Conservation (phyloP, 2,329 filamentous ascomycete species). For the Rachicladosporium sp. region DNA sequence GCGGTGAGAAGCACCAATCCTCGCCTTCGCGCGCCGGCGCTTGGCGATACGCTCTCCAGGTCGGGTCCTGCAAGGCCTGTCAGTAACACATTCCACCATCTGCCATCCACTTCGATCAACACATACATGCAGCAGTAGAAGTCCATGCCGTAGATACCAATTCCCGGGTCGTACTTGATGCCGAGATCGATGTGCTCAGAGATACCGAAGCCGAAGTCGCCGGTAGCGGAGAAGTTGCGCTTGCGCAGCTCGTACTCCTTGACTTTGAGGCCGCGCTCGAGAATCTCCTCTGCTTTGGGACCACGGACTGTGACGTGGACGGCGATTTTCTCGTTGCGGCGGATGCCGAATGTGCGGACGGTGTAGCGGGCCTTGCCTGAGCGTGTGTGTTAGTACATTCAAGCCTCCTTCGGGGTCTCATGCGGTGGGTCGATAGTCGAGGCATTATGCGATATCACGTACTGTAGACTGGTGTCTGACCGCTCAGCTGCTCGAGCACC, state of each 20-base stretch:
- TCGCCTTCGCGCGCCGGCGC: slow-evolving; percentile 79
- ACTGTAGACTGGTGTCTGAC: slow-evolving; percentile 99
- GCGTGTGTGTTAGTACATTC: slow-evolving; percentile 5
- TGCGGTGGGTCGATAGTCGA: background rate
- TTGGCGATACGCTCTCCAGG: slow-evolving; percentile 96
- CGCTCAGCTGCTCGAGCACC: slow-evolving; percentile 97
- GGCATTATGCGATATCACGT: slow-evolving; percentile 28
- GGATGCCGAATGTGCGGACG: slow-evolving; percentile 99
- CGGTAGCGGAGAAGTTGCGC: slow-evolving; percentile 99
- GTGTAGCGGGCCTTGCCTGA: slow-evolving; percentile 99
- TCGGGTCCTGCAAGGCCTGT: slow-evolving; percentile 53
- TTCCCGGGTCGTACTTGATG: slow-evolving; percentile 98
- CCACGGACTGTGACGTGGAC: slow-evolving; percentile 99
- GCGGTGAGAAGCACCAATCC: slow-evolving; percentile 76
- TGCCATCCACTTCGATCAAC: background rate
- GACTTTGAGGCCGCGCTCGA: slow-evolving; percentile 99
- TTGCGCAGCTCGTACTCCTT: slow-evolving; percentile 99
- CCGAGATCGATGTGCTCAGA: slow-evolving; percentile 99
- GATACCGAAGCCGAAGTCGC: slow-evolving; percentile 99
- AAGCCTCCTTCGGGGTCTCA: background rate
- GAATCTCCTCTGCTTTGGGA: slow-evolving; percentile 98
- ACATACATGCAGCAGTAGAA: slow-evolving; percentile 99
- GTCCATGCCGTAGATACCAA: slow-evolving; percentile 99
- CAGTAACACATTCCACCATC: slow-evolving; percentile 11
- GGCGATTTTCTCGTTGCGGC: slow-evolving; percentile 99